phyloP scores from a whole-genome alignment of 78 protist species.

The Bodo saltans region DNA sequence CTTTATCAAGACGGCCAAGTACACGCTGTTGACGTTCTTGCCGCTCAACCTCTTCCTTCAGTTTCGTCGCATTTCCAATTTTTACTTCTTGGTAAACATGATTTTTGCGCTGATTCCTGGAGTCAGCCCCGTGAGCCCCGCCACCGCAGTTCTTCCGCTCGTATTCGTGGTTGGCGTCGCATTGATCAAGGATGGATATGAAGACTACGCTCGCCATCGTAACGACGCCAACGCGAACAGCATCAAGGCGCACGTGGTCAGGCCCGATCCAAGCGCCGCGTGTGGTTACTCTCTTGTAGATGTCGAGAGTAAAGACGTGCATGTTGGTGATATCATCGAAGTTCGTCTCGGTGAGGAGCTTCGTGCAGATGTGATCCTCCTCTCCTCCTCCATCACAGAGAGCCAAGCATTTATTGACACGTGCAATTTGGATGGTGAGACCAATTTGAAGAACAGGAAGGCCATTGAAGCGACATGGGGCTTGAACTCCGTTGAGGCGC shows the following conservation, averaged over 20 bases:
- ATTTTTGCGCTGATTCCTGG: constrained; percentile 32
- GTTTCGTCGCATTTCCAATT: constrained; percentile 63
- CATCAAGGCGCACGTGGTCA: not conserved
- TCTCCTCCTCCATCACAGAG: constrained; percentile 56
- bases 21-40: constrained; percentile 54
- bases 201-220: constrained; percentile 41
- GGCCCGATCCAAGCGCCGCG: too few species aligned
- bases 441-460: constrained; percentile 44
- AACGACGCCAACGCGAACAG: not conserved
- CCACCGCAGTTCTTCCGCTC: constrained; percentile 61
- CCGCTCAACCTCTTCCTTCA: constrained; percentile 60
- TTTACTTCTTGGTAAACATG: constrained; percentile 47
- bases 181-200: constrained; percentile 65
- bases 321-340: constrained; percentile 58
- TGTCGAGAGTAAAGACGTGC: not conserved
- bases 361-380: constrained; percentile 76
- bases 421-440: constrained; percentile 82
- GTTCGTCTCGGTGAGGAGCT: constrained; percentile 53
- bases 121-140: constrained; percentile 45
- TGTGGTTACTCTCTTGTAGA: not conserved
- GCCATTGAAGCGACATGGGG: not conserved
- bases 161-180: constrained; percentile 64
- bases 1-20: constrained; percentile 54
- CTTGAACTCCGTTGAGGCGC: not conserved
- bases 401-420: constrained; percentile 84